Percentiles rank a stretch among this genome's conserved stretches.
phyloP scores from a whole-genome alignment of 805 yeast species.

The Kuraishia borneana region DNA sequence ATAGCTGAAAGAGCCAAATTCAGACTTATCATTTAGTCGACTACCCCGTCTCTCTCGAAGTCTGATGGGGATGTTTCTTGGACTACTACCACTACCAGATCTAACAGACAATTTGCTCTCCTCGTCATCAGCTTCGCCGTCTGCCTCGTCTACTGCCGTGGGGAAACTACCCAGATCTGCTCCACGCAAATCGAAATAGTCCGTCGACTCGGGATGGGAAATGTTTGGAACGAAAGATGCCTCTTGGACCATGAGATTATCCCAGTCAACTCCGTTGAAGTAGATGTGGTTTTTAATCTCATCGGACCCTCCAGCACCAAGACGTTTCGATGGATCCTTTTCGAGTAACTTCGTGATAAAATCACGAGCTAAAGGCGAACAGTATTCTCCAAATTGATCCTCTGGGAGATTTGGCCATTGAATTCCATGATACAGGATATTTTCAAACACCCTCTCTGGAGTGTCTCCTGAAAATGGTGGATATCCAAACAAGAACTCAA shows the following conservation, averaged over 20 bases:
- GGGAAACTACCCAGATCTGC: conserved; percentile 64
- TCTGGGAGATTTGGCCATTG: conserved; percentile 72
- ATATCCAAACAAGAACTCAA: conserved; percentile 84
- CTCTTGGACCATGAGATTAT: conserved; percentile 49
- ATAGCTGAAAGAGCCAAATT: conserved; percentile 90
- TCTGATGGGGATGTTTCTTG: conserved; percentile 24
- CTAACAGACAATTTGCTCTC: background rate
- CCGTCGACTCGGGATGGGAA: conserved; percentile 78
- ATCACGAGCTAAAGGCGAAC: conserved; percentile 63
- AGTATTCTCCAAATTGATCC: conserved; percentile 38
- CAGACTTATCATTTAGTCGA: conserved; percentile 54
- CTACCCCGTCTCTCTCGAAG: conserved; percentile 65
- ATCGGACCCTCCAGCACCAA: conserved; percentile 69
- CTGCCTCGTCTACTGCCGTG: conserved; percentile 12
- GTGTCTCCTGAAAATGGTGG: conserved; percentile 88
- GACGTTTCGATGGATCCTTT: conserved; percentile 51
- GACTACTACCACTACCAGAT: conserved; percentile 4
- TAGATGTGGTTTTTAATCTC: conserved; percentile 77
- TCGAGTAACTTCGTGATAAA: conserved; percentile 52
- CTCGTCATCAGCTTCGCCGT: conserved; percentile 3
- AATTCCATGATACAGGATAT: conserved; percentile 61
- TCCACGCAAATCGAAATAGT: conserved; percentile 86
- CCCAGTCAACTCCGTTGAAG: conserved; percentile 69
- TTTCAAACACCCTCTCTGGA: conserved; percentile 73
- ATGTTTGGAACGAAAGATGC: conserved; percentile 77